phyloP scores from a whole-genome alignment of 129 eudicot species.

The Helichrysum umbraculigerum region DNA sequence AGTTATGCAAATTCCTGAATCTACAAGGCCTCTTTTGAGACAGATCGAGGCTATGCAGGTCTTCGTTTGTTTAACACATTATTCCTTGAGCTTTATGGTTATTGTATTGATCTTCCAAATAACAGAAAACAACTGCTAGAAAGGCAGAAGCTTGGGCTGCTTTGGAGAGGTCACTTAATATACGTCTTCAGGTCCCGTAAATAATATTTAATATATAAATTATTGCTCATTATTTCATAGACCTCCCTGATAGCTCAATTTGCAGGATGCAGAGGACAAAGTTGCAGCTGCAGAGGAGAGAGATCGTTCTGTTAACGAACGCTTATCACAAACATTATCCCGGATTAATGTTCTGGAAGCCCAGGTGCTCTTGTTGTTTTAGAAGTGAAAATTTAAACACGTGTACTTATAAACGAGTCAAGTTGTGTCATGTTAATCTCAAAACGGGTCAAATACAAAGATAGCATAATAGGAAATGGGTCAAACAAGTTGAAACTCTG shows the following conservation, averaged over 20 bases:
- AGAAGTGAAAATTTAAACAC: too few relatives aligned
- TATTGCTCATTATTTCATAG: not conserved
- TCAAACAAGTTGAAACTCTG: too few relatives aligned
- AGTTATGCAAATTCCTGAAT: conserved; percentile 90
- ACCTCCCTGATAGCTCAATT: conserved; percentile 21
- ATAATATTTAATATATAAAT: not conserved
- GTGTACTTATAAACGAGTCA: not conserved
- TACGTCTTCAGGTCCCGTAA: conserved; percentile 76
- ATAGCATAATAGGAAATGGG: too few relatives aligned
- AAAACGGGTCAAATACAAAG: too few relatives aligned
- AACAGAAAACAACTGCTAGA: conserved; percentile 75
- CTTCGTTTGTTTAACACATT: conserved; percentile 2
- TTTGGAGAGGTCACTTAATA: conserved; percentile 73
- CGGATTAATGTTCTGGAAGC: conserved; percentile 92
- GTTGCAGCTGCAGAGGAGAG: conserved; percentile 88
- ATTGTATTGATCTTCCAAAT: conserved; percentile 11
- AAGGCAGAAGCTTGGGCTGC: conserved; percentile 91
- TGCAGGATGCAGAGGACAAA: conserved; percentile 92
- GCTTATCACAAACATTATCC: conserved; percentile 78
- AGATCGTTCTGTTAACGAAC: conserved; percentile 73
- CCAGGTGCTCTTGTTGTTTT: conserved; percentile 58
- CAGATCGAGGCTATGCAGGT: conserved; percentile 98
- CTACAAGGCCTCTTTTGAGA: conserved; percentile 91
- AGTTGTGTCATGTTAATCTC: not conserved
- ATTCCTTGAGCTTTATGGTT: conserved; percentile 13